phyloP scores from a whole-genome alignment of 495 filamentous ascomycete genomes.

The Podospora anserina region DNA sequence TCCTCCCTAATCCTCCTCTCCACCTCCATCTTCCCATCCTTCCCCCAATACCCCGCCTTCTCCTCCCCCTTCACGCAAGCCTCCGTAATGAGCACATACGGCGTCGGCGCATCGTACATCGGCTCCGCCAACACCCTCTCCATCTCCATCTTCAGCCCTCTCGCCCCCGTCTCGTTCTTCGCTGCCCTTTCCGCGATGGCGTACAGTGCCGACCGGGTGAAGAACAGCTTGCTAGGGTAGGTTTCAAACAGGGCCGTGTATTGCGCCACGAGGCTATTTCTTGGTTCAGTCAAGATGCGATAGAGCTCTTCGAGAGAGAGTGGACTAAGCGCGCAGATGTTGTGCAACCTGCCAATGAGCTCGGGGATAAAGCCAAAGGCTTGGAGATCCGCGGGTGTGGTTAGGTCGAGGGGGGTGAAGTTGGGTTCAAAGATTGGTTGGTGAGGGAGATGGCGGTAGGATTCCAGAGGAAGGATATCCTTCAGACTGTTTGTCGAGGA shows the following conservation, averaged over 20 bases:
- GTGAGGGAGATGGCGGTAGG: constrained; percentile 46
- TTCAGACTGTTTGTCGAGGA: constrained; percentile 28
- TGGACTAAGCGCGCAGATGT: constrained; percentile 77
- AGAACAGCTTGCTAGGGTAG: constrained; percentile 75
- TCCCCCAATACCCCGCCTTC: constrained; percentile 51
- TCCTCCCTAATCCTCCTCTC: constrained; percentile 55
- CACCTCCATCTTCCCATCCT: constrained; percentile 51
- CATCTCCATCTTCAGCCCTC: constrained; percentile 84
- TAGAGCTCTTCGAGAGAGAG: constrained; percentile 75
- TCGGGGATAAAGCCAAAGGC: constrained; percentile 93
- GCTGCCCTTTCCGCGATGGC: constrained; percentile 73
- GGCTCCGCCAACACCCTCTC: constrained; percentile 81
- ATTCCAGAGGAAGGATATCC: constrained; percentile 40
- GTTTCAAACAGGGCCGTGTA: constrained; percentile 82
- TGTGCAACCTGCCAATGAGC: constrained; percentile 83
- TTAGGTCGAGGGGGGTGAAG: constrained; percentile 78
- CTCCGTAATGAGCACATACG: constrained; percentile 70
- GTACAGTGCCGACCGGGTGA: constrained; percentile 74
- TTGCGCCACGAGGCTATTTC: constrained; percentile 80
- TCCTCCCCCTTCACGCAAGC: constrained; percentile 63
- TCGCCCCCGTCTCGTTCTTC: constrained; percentile 78
- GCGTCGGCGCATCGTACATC: constrained; percentile 82
- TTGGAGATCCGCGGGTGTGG: constrained; percentile 80
- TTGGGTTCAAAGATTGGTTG: constrained; percentile 34
- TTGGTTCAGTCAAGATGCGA: constrained; percentile 86